Conservation (phyloP, 164 flowering plant species). For the Macadamia integrifolia region DNA sequence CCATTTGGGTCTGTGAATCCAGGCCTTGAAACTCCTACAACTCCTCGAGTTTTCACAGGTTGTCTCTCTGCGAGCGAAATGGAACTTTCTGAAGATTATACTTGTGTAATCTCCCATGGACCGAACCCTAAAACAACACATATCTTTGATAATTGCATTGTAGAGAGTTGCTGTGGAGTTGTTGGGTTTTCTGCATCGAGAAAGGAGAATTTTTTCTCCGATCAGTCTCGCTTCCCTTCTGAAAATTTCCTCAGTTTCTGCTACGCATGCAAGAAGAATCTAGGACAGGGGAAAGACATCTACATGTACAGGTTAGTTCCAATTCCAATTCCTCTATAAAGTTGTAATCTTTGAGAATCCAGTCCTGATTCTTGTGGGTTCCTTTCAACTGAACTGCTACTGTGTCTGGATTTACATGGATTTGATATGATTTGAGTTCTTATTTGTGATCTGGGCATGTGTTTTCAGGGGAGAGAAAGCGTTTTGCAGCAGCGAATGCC, state of each 20-base stretch:
- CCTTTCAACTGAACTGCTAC: background rate
- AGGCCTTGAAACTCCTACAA: constrained; percentile 21
- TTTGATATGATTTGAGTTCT: background rate
- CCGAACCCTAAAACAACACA: constrained; percentile 75
- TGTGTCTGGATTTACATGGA: background rate
- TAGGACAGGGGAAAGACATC: constrained; percentile 70
- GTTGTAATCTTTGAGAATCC: background rate
- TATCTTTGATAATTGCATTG: constrained; percentile 69
- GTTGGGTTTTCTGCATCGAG: constrained; percentile 25
- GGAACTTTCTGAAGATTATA: constrained; percentile 82
- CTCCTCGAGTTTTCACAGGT: constrained; percentile 38
- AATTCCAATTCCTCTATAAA: background rate
- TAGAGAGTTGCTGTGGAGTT: constrained; percentile 49
- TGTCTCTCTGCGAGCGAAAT: constrained; percentile 50
- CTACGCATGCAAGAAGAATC: constrained; percentile 62
- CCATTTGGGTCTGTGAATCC: constrained; percentile 31
- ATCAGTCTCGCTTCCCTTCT: constrained; percentile 26
- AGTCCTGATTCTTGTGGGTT: no score
- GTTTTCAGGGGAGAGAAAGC: constrained; percentile 78
- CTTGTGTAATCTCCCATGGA: constrained; percentile 66
- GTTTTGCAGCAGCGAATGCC: constrained; percentile 82
- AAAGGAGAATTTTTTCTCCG: constrained; percentile 13
- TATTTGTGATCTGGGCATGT: background rate
- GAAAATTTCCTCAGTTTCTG: constrained; percentile 69
- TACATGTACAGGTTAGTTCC: constrained; percentile 77